Evolutionary conservation across 257 asterid genomes (phyloP).

Genomic region (Primulina eburnea): DNA sequence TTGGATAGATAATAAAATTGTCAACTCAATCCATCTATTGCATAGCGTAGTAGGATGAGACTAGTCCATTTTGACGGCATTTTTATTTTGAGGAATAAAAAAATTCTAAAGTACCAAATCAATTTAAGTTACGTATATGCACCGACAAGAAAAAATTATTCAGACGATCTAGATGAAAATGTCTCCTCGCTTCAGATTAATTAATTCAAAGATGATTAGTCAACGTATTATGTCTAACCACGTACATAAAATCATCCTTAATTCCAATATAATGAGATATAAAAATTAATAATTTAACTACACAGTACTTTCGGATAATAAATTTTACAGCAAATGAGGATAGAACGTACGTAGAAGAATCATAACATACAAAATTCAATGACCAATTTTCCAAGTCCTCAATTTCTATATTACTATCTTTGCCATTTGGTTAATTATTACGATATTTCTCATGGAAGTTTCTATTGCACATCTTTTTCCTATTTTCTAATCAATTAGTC

Average conservation of each 20-base stretch:
- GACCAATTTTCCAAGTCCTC: not conserved
- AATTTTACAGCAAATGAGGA: not conserved
- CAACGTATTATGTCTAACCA: constrained; percentile 16
- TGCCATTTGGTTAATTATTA: not conserved
- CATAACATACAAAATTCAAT: not conserved
- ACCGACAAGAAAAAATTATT: not conserved
- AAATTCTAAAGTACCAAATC: not conserved
- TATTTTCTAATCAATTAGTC: constrained; percentile 5
- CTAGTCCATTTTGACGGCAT: too few relatives aligned
- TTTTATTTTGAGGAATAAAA: too few relatives aligned
- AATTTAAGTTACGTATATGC: too few relatives aligned
- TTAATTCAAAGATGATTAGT: not conserved
- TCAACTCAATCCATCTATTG: too few relatives aligned
- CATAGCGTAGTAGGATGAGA: too few relatives aligned
- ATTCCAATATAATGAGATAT: not conserved
- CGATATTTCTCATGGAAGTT: not conserved
- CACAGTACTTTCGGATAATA: not conserved
- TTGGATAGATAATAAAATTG: too few relatives aligned
- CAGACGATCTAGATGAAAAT: not conserved
- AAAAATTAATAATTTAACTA: too few relatives aligned
- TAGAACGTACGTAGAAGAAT: not conserved
- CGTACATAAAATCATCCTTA: not conserved
- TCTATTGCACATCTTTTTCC: not conserved
- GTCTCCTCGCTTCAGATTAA: not conserved
- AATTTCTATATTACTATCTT: not conserved